Base-by-base conservation (phyloP, 164 flowering plant species). In the Macadamia tetraphylla region DNA sequence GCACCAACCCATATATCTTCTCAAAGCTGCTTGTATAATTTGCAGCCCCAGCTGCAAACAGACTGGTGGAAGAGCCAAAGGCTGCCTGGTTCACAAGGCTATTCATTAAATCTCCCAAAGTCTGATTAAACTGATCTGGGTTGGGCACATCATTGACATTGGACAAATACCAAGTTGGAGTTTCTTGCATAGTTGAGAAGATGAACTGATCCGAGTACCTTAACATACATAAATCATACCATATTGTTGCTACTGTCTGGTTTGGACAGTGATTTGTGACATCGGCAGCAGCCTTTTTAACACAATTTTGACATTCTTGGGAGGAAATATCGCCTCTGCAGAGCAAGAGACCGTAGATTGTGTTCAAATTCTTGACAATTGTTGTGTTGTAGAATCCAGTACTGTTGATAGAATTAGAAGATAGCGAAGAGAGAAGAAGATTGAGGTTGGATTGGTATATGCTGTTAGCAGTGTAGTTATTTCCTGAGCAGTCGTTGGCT, bases 181-280 rank as follows among this genome's bases (percentile, higher is more conserved):
- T 0, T 10, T 32, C 14, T 1, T 9, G 58, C 48, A 48, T 9
- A 3, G 49, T 43, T 29, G 67, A 51, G 62, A 74, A 65, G 43
- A 73, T 18, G 7, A 60, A 31, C 9, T 35, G 6, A 44, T 73
- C 64, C 4, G 84, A 81, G 51, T 78, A 78, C 9, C 75, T 68
- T 1, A 80, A 4, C 58, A 67, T 30, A 65, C 81, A 77, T 49
- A 68, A 29, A 58, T 71, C 81, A 64, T 76, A 81, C 81, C 84
- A 81, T 0, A 77, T 65, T 3, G 46, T 6, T 1, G 70, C 74
- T 14, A 9, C 62, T 49, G 40, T 65, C 32, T 64, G 15, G 15
- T 58, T 30, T 6, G 76, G 71, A 62, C 81, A 78, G 0, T 7
- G 11, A 31, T 30, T 10, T 1, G 60, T 0, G 18, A 69, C 29